phyloP scores from a whole-genome alignment of 2,329 filamentous ascomycete genomes.

The Colletotrichum coccodes region DNA sequence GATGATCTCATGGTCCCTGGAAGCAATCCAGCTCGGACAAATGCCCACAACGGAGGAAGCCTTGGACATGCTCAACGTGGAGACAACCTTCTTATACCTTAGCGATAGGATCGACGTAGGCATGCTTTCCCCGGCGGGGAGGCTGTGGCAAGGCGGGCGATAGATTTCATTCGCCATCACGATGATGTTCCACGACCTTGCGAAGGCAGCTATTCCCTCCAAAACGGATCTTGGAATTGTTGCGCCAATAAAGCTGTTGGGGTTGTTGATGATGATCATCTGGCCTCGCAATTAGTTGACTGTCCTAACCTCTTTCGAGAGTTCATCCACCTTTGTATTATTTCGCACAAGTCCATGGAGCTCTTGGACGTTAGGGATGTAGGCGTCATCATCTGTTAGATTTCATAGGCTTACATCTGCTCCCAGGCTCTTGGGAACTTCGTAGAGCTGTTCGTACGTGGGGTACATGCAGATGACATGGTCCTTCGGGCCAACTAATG shows the following conservation, averaged over 20 bases:
- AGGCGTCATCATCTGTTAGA: slow-evolving; percentile 69
- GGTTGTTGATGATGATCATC: slow-evolving; percentile 73
- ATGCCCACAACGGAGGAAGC: slow-evolving; percentile 85
- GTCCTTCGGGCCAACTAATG: slow-evolving; percentile 74
- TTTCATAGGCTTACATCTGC: slow-evolving; percentile 81
- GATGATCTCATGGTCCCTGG: slow-evolving; percentile 69
- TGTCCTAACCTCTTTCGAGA: neutral
- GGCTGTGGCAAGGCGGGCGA: slow-evolving; percentile 80
- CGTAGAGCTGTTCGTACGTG: slow-evolving; percentile 84
- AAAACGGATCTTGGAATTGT: slow-evolving; percentile 72
- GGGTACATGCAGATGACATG: slow-evolving; percentile 87
- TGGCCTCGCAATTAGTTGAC: slow-evolving; percentile 32
- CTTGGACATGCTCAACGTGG: slow-evolving; percentile 88
- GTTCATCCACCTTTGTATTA: slow-evolving; percentile 73
- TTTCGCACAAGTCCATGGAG: slow-evolving; percentile 70
- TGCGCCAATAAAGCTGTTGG: slow-evolving; percentile 84
- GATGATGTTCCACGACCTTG: slow-evolving; percentile 69
- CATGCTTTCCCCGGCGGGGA: slow-evolving; percentile 54
- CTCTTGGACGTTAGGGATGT: slow-evolving; percentile 72
- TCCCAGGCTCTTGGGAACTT: slow-evolving; percentile 75
- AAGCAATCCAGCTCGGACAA: slow-evolving; percentile 84
- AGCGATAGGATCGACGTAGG: slow-evolving; percentile 77
- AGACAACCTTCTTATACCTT: slow-evolving; percentile 77
- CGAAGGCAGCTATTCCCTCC: slow-evolving; percentile 70
- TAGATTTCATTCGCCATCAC: slow-evolving; percentile 86